These are phyloP conservation scores for Candida tropicalis DNA, from an alignment of 1,139 yeast genomes.

Conservation along the genomic window DNA sequence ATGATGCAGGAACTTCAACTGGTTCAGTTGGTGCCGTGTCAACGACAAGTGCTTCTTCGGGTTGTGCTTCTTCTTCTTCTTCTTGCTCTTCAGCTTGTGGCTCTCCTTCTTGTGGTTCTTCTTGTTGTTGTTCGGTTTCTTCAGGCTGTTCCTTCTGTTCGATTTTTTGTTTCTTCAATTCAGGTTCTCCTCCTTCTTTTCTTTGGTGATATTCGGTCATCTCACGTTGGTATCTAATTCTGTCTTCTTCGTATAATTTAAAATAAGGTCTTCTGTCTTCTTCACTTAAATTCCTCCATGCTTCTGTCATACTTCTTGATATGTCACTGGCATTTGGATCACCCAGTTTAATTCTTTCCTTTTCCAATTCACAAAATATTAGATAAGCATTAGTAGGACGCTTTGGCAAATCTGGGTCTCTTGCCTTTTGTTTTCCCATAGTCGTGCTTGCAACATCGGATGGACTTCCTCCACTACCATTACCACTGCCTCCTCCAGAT, in stretches of 20 bases:
- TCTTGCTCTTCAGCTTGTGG: slow-evolving; percentile 6
- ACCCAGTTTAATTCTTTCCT: slow-evolving; percentile 67
- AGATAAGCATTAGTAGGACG: slow-evolving; percentile 90
- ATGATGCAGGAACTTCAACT: too few species aligned
- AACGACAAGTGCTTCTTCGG: too few species aligned
- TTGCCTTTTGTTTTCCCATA: slow-evolving; percentile 31
- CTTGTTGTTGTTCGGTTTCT: neutral
- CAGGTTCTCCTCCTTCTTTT: slow-evolving; percentile 22
- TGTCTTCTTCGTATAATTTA: slow-evolving; percentile 78
- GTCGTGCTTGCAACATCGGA: slow-evolving; percentile 9
- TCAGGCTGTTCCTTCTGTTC: slow-evolving; percentile 23
- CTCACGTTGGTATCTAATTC: slow-evolving; percentile 72
- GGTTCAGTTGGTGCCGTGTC: too few species aligned
- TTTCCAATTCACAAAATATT: slow-evolving; percentile 83
- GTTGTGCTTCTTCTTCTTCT: too few species aligned
- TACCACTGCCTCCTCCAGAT: neutral
- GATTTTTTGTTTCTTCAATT: slow-evolving; percentile 22
- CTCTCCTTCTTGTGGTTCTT: neutral
- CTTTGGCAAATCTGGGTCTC: slow-evolving; percentile 85
- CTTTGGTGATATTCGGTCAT: slow-evolving; percentile 62
- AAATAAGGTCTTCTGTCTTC: slow-evolving; percentile 76
- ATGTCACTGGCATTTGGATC: slow-evolving; percentile 59
- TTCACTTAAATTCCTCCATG: slow-evolving; percentile 78
- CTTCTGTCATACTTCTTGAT: slow-evolving; percentile 78
- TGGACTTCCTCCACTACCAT: slow-evolving; percentile 12